Base-by-base conservation (phyloP, 148 eudicot species). In the Talinum fruticosum region DNA sequence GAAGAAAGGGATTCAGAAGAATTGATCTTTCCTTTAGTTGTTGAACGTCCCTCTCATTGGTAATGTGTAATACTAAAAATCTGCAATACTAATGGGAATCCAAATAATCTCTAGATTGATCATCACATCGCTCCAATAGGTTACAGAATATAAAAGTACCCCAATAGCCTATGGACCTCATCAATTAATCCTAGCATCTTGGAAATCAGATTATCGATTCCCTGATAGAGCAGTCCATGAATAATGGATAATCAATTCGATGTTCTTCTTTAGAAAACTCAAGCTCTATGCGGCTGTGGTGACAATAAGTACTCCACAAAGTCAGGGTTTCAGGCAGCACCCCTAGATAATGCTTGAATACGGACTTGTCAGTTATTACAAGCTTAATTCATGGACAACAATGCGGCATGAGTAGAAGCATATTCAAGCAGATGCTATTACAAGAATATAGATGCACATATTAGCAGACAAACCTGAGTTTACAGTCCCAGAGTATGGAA, bases 401-500 rank as follows among this genome's bases (percentile, higher is more conserved):
- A 21, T 7, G 53, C 24, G 35, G 30, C 26, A 26, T 38, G 41
- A 33, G 13, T 32, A 65, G 18, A 71, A 49, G 75, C 16, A 62
- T 64, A 61, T 23, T 36, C 1, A 36, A 62, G 80, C 75, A 78
- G 10, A 67, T 32, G 23, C 36, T 34, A 24, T 26, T 16, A 30
- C 30, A 28, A 51, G 13, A 74, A 37, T 29, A 28, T 10, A 78
- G 59, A 78, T 49, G 73, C 68, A 68, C 29, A 53, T 15, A 74
- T 41, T 24, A 75, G 72, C 75, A n/a, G 37, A 87, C 89, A 77
- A 76, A 96, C 99, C 99, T 90, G 99, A 75, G 81, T 85, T 96
- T 51, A 80, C 71, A 75, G 83, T 78, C 71, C 90, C 87, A 4
- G 95, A 76, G 73, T 66, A 87, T 2, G 89, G 86, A 69, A 89